Evolutionary conservation across 169 alveolate species (phyloP).

Genomic region (Besnoitia besnoiti): DNA sequence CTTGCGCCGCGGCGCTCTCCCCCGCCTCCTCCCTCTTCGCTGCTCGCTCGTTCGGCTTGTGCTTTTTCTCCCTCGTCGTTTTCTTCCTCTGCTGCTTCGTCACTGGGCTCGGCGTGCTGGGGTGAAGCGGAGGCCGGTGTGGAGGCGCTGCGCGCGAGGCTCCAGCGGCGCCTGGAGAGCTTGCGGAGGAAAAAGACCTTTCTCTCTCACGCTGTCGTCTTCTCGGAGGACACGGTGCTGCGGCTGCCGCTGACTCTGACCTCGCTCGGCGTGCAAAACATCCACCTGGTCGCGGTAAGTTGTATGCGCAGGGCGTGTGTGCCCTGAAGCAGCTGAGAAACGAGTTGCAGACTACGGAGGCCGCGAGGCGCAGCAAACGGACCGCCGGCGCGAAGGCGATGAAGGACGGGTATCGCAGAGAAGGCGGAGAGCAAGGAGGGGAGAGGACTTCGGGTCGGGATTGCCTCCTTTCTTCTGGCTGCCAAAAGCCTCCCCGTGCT

Average conservation of each 20-base stretch:
- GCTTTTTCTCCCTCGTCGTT: background rate
- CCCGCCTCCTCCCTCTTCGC: background rate
- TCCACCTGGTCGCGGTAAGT: constrained; percentile 8
- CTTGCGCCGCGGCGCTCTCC: background rate
- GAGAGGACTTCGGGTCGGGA: too few relatives aligned
- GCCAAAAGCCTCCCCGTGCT: background rate
- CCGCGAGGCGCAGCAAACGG: too few relatives aligned
- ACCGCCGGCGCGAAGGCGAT: too few relatives aligned
- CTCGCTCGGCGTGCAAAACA: background rate
- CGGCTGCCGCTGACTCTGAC: background rate
- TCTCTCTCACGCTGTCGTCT: background rate
- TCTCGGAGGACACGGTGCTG: background rate
- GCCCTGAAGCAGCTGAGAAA: too few relatives aligned
- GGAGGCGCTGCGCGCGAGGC: background rate
- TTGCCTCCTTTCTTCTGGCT: background rate
- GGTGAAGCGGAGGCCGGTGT: background rate
- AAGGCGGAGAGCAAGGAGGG: too few relatives aligned
- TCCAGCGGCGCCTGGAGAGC: background rate
- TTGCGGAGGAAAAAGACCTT: background rate
- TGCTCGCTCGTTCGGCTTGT: background rate
- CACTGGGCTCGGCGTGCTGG: background rate
- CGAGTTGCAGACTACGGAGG: too few relatives aligned
- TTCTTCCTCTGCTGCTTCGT: background rate
- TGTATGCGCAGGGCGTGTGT: too few relatives aligned
- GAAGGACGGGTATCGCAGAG: too few relatives aligned